phyloP scores from a whole-genome alignment of 345 rosid genomes.

The Toxicodendron radicans region DNA sequence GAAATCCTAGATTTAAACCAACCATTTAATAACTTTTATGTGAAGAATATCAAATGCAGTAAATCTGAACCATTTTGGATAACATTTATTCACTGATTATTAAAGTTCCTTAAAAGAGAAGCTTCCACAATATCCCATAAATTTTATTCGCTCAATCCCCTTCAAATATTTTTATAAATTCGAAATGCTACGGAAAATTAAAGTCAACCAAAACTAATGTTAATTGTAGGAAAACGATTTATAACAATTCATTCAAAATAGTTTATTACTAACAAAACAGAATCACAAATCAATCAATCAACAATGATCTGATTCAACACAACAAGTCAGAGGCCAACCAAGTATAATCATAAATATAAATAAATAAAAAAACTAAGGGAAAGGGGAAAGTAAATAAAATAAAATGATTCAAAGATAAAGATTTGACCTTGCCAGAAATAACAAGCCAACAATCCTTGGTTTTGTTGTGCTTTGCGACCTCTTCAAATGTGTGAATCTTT shows the following conservation, averaged over 20 bases:
- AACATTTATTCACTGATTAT: no score
- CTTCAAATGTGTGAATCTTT: constrained; percentile 63
- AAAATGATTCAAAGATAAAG: constrained; percentile 14
- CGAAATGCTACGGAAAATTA: not conserved
- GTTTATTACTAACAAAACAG: not conserved
- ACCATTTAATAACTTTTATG: not conserved
- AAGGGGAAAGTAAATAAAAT: not conserved
- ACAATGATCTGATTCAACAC: not conserved
- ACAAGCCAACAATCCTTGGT: constrained; percentile 93
- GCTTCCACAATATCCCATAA: no score
- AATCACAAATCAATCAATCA: not conserved
- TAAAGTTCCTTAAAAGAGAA: no score
- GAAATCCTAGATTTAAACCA: no score
- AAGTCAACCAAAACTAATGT: no score
- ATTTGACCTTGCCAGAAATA: constrained; percentile 83
- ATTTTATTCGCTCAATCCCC: not conserved
- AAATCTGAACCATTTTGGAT: not conserved
- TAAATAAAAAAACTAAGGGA: not conserved
- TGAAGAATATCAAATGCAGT: not conserved
- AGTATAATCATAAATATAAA: not conserved
- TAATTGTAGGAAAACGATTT: no score
- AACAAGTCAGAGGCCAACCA: not conserved
- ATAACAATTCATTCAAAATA: no score
- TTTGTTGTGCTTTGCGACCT: constrained; percentile 75
- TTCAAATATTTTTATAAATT: not conserved